Percentiles rank a stretch among this genome's conserved stretches.
These are phyloP conservation scores for Kwoniella shandongensis DNA, from an alignment of 768 basidiomycete genomes.

Conservation along the genomic window DNA sequence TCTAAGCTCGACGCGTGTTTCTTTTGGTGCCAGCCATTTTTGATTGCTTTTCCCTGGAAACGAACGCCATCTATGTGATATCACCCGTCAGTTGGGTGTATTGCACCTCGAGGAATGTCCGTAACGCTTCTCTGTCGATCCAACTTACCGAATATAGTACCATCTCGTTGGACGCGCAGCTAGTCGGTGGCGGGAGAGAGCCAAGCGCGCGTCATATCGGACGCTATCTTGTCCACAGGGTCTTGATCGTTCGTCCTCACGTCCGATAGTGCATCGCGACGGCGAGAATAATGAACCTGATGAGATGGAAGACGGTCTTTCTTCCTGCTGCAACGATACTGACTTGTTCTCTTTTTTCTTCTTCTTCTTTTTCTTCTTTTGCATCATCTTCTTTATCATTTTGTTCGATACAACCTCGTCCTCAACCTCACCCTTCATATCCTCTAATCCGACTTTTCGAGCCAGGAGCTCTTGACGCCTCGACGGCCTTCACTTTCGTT, in stretches of 20 bases:
- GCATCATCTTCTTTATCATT: not conserved
- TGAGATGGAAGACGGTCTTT: not conserved
- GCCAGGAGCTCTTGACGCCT: slow-evolving; percentile 49
- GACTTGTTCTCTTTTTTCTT: not conserved
- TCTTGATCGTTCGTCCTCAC: too few species aligned
- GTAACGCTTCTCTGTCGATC: slow-evolving; percentile 19
- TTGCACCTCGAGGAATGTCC: too few species aligned
- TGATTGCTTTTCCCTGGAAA: slow-evolving; percentile 14
- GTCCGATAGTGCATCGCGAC: too few species aligned
- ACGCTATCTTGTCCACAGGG: too few species aligned
- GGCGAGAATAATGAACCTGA: not conserved
- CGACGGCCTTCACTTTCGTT: slow-evolving; percentile 45
- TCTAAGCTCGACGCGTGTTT: slow-evolving; percentile 11
- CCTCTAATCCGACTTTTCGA: slow-evolving; percentile 26
- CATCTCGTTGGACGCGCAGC: too few species aligned
- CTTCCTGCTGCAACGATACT: too few species aligned
- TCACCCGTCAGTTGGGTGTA: not conserved
- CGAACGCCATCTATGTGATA: slow-evolving; percentile 21
- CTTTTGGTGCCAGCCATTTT: slow-evolving; percentile 14
- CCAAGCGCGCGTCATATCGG: too few species aligned
- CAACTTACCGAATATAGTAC: slow-evolving; percentile 5
- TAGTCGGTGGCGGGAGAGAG: too few species aligned
- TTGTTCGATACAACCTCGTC: slow-evolving; percentile 8
- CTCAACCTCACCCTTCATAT: slow-evolving; percentile 9
- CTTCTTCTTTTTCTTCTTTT: slow-evolving; percentile 4